A percentile compares a stretch with the other conserved stretches of the same genome.
phyloP scores from a whole-genome alignment of 257 asterid species.

The Plantago ovata region DNA sequence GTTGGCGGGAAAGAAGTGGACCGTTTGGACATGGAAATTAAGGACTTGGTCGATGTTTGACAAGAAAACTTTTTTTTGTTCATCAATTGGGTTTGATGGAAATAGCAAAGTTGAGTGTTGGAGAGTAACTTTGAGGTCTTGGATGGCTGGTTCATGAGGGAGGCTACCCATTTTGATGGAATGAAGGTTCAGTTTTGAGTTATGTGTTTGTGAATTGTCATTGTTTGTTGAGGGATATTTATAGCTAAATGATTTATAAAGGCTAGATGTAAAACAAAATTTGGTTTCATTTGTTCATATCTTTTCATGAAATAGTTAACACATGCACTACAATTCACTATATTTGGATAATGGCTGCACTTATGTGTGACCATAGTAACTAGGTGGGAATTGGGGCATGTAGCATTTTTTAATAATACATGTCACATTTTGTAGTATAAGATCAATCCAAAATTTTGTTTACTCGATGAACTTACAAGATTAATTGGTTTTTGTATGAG shows the following conservation, averaged over 20 bases:
- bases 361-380: no score
- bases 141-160: conserved; percentile 27
- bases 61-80: conserved; percentile 37
- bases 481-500: no score
- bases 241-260: conserved; percentile 8
- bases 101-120: conserved; percentile 40
- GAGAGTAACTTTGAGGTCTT: conserved; percentile 63
- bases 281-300: no score
- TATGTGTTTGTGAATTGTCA: neutral
- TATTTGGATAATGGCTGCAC: no score
- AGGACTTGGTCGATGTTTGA: conserved; percentile 78
- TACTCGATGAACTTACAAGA: no score
- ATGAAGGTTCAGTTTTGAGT: neutral
- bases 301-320: no score
- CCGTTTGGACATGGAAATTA: conserved; percentile 67
- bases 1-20: conserved; percentile 62
- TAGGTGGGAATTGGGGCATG: no score
- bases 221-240: conserved; percentile 17
- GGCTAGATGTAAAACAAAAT: no score
- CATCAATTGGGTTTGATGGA: conserved; percentile 31
- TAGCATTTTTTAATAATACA: no score
- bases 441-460: no score
- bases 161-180: conserved; percentile 40
- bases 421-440: no score
- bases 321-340: no score